A percentile compares a stretch with the other conserved stretches of the same genome.
Conservation (phyloP, 2,329 filamentous ascomycete species). For the Trichoderma pleuroti region DNA sequence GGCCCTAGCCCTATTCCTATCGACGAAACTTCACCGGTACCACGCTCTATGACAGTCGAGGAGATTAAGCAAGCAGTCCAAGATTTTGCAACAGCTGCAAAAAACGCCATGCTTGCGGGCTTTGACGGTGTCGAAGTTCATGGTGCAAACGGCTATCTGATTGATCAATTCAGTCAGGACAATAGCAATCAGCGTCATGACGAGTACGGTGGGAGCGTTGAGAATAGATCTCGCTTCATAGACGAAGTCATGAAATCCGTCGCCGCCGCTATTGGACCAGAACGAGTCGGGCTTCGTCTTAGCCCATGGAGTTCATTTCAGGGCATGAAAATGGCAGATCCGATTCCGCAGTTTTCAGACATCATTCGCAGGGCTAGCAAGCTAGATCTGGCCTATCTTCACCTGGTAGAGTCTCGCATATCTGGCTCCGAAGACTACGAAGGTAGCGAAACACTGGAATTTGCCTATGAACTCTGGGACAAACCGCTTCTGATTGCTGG, state of each 20-base stretch:
- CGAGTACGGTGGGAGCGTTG: slow-evolving; percentile 50
- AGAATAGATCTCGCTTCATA: slow-evolving; percentile 50
- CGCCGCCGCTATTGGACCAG: slow-evolving; percentile 43
- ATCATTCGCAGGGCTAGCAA: slow-evolving; percentile 27
- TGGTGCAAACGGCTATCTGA: slow-evolving; percentile 57
- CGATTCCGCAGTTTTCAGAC: slow-evolving; percentile 30
- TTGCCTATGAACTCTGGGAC: slow-evolving; percentile 32
- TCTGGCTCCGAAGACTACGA: neutral
- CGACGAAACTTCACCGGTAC: neutral
- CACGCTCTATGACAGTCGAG: slow-evolving; percentile 38
- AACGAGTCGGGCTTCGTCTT: slow-evolving; percentile 52
- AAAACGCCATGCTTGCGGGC: slow-evolving; percentile 59
- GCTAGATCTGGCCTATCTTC: neutral
- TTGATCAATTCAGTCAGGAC: slow-evolving; percentile 58
- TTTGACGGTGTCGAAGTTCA: slow-evolving; percentile 67
- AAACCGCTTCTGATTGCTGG: slow-evolving; percentile 30
- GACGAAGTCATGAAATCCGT: slow-evolving; percentile 46
- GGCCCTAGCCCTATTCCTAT: neutral
- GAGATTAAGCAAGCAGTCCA: slow-evolving; percentile 64
- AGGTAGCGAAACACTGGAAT: slow-evolving; percentile 22
- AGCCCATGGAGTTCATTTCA: slow-evolving; percentile 46
- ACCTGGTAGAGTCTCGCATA: neutral
- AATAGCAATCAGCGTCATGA: slow-evolving; percentile 51
- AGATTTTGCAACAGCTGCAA: slow-evolving; percentile 54
- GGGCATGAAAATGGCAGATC: slow-evolving; percentile 26